These are phyloP conservation scores for Hygrophila difformis DNA, from an alignment of 257 asterid species.

Conservation along the genomic window DNA sequence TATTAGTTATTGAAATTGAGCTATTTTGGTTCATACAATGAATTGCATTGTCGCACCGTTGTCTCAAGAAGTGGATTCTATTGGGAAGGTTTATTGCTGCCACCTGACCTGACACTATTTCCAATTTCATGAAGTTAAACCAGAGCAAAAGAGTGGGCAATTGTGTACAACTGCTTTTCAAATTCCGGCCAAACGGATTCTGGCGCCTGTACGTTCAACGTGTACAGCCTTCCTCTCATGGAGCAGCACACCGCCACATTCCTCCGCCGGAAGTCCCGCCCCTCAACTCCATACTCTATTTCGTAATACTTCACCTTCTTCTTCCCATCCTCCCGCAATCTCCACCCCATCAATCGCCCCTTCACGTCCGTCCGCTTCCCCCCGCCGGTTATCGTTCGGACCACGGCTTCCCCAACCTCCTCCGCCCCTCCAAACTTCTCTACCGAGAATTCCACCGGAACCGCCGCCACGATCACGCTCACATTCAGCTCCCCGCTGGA, in stretches of 20 bases:
- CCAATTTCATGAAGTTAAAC: no score
- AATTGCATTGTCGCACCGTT: no score
- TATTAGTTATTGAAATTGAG: no score
- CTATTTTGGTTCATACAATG: no score
- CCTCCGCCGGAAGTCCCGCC: constrained; percentile 49
- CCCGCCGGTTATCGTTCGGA: constrained; percentile 40
- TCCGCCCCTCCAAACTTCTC: constrained; percentile 84
- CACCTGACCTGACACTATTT: no score
- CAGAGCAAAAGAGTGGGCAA: constrained; percentile 54
- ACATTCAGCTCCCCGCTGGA: constrained; percentile 90
- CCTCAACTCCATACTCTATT: constrained; percentile 62
- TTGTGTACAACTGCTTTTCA: constrained; percentile 40
- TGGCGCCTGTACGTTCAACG: constrained; percentile 74
- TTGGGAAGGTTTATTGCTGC: no score
- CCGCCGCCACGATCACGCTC: constrained; percentile 74
- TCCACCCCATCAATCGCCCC: constrained; percentile 39
- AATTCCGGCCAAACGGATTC: constrained; percentile 64
- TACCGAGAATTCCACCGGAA: constrained; percentile 71
- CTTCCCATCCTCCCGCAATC: constrained; percentile 41
- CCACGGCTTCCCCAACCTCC: constrained; percentile 65
- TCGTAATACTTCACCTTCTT: constrained; percentile 47
- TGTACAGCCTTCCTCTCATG: constrained; percentile 47
- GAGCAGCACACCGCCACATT: constrained; percentile 77
- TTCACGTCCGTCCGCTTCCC: constrained; percentile 26
- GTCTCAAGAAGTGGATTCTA: no score